These are phyloP conservation scores for Kluyveromyces nonfermentans DNA, from an alignment of 805 yeast species.

Conservation along the genomic window DNA sequence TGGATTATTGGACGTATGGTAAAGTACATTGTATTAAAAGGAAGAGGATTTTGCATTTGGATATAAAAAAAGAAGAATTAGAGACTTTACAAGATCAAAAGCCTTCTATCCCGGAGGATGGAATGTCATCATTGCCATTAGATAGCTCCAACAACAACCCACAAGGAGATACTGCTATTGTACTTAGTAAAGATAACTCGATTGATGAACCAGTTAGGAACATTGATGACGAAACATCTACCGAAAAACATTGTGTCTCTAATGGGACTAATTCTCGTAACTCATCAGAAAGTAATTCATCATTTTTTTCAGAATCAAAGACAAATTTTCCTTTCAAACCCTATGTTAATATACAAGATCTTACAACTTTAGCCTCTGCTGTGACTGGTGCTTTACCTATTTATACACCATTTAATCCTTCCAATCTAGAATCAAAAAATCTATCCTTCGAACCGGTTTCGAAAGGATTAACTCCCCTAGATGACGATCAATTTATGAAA, in stretches of 20 bases:
- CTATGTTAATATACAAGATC: constrained; percentile 23
- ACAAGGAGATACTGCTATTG: not conserved
- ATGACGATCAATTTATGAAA: constrained; percentile 54
- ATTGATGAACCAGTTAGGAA: constrained; percentile 26
- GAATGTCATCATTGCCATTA: not conserved
- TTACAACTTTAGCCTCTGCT: constrained; percentile 27
- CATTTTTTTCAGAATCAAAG: not conserved
- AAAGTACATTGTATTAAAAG: constrained; percentile 54
- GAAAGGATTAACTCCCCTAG: constrained; percentile 53
- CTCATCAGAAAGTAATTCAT: not conserved
- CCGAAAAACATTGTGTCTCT: constrained; percentile 14
- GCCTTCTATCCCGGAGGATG: not conserved
- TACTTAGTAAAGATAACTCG: constrained; percentile 9
- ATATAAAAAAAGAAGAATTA: constrained; percentile 13
- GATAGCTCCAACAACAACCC: not conserved
- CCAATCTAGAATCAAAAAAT: constrained; percentile 21
- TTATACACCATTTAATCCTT: constrained; percentile 22
- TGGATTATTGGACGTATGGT: constrained; percentile 74
- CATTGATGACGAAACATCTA: constrained; percentile 18
- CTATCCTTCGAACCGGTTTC: constrained; percentile 49
- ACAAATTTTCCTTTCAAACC: constrained; percentile 26
- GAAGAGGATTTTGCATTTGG: constrained; percentile 28
- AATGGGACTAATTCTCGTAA: not conserved
- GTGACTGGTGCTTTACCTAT: constrained; percentile 29
- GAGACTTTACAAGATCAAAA: constrained; percentile 4